phyloP scores from a whole-genome alignment of 768 basidiomycete species.

The Paxillus involutus region DNA sequence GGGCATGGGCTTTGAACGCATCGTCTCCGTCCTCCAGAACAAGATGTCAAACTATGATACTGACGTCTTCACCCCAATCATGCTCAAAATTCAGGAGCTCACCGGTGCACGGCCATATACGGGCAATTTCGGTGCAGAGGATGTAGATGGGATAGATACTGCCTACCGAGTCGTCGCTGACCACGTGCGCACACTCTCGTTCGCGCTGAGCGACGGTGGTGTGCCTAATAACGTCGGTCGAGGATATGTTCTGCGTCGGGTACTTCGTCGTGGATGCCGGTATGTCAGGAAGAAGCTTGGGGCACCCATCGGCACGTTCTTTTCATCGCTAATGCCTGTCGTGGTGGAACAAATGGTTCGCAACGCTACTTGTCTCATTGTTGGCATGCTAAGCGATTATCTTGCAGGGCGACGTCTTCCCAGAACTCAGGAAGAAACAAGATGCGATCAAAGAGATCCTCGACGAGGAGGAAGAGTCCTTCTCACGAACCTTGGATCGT shows the following conservation, averaged over 20 bases:
- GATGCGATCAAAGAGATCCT: conserved; percentile 91
- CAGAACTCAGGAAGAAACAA: conserved; percentile 83
- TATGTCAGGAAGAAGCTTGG: conserved; percentile 95
- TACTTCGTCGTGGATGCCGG: conserved; percentile 90
- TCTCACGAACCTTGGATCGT: conserved; percentile 94
- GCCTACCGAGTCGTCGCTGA: conserved; percentile 98
- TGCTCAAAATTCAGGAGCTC: conserved; percentile 81
- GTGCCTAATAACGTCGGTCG: conserved; percentile 95
- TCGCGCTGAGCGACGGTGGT: conserved; percentile 95
- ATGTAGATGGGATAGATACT: conserved; percentile 92
- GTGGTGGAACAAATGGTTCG: conserved; percentile 87
- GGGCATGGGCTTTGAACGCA: conserved; percentile 98
- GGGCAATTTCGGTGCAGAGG: conserved; percentile 95
- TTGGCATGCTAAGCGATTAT: conserved; percentile 5
- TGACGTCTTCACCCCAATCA: conserved; percentile 90
- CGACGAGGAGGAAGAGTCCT: conserved; percentile 96
- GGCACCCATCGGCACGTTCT: conserved; percentile 91
- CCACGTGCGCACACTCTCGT: conserved; percentile 92
- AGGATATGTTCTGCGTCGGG: conserved; percentile 95
- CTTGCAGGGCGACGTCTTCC: conserved; percentile 79
- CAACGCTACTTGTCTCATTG: not conserved
- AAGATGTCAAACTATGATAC: conserved; percentile 97
- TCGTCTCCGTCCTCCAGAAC: conserved; percentile 92
- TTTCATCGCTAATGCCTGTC: conserved; percentile 88
- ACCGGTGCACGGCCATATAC: conserved; percentile 86